Evolutionary conservation across 2,329 filamentous ascomycete genomes (phyloP).

Genomic region (Ophiostoma fasciatum): DNA sequence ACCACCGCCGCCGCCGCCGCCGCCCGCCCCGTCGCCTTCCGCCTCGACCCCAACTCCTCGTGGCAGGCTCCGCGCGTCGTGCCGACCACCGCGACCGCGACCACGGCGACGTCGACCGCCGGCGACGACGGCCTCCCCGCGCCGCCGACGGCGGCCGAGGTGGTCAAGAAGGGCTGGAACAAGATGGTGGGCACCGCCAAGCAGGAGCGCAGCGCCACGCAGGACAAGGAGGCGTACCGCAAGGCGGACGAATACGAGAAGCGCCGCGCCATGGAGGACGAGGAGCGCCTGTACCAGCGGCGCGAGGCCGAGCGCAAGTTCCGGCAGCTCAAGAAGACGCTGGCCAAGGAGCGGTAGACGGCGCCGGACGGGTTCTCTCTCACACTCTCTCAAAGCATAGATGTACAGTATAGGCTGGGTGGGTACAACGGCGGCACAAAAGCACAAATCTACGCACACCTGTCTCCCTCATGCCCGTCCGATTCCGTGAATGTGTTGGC

Average conservation of each 20-base stretch:
- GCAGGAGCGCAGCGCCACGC: conserved; percentile 8
- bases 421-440: too few species aligned
- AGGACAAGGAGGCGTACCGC: conserved; percentile 6
- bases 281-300: conserved; percentile 11
- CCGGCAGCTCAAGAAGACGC: conserved; percentile 9
- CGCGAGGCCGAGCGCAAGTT: conserved; percentile 12
- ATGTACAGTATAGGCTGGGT: too few species aligned
- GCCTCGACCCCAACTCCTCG: conserved; percentile 7
- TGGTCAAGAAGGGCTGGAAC: conserved; percentile 11
- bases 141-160: conserved; percentile 7
- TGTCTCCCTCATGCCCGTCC: too few species aligned
- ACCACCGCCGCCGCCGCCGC: conserved; percentile 8
- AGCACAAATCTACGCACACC: too few species aligned
- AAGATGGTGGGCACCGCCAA: conserved; percentile 11
- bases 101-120: conserved; percentile 7
- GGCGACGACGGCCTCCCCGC: background rate
- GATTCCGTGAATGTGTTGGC: too few species aligned
- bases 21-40: conserved; percentile 3
- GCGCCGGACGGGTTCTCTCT: too few species aligned
- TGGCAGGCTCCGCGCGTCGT: conserved; percentile 21
- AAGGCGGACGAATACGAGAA: conserved; percentile 17
- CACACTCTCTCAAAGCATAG: too few species aligned
- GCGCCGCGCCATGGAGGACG: conserved; percentile 50
- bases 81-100: conserved; percentile 10
- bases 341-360: conserved; percentile 2